A percentile compares a stretch with the other conserved stretches of the same genome.
Evolutionary conservation across 2,329 filamentous ascomycete genomes (phyloP).

Genomic region (Phyllosticta citriasiana): DNA sequence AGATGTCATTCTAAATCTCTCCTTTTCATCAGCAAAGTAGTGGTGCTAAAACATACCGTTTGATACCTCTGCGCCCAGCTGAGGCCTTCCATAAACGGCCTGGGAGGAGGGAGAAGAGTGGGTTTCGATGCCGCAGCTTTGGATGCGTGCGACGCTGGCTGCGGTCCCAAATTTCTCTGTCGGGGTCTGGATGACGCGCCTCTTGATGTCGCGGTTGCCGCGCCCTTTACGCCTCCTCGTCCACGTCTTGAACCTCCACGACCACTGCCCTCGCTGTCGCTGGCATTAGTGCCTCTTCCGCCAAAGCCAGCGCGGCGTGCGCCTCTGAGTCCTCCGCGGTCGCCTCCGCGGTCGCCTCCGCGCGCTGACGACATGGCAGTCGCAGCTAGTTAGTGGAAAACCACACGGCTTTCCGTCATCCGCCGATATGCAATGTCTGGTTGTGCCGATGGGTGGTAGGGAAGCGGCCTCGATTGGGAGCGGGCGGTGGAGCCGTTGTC

Average conservation of each 20-base stretch:
- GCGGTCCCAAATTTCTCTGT: constrained; percentile 3
- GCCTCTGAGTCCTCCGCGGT: constrained; percentile 1
- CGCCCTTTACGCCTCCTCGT: not conserved
- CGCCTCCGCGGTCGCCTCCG: constrained; percentile 9
- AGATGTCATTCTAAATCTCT: constrained; percentile 9
- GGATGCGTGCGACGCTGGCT: not conserved
- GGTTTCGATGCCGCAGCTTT: not conserved
- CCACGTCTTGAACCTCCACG: not conserved
- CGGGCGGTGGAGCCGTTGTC: not conserved
- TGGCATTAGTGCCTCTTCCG: not conserved
- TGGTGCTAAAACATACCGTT: constrained; percentile 8
- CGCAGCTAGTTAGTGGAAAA: not conserved
- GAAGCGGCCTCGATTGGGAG: not conserved
- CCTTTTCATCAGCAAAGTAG: not conserved
- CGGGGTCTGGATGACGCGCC: constrained; percentile 2
- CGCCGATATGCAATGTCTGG: not conserved
- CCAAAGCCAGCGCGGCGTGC: not conserved
- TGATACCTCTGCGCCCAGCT: constrained; percentile 6
- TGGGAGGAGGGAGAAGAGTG: constrained; percentile 1
- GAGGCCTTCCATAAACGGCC: not conserved
- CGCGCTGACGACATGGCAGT: constrained; percentile 11
- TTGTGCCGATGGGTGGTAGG: not conserved
- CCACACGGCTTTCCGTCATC: not conserved
- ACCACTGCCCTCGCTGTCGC: constrained; percentile 4
- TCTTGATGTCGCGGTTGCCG: not conserved